Conservation (phyloP, 352 stramenopile genomes). For the Globisporangium radiosum region DNA sequence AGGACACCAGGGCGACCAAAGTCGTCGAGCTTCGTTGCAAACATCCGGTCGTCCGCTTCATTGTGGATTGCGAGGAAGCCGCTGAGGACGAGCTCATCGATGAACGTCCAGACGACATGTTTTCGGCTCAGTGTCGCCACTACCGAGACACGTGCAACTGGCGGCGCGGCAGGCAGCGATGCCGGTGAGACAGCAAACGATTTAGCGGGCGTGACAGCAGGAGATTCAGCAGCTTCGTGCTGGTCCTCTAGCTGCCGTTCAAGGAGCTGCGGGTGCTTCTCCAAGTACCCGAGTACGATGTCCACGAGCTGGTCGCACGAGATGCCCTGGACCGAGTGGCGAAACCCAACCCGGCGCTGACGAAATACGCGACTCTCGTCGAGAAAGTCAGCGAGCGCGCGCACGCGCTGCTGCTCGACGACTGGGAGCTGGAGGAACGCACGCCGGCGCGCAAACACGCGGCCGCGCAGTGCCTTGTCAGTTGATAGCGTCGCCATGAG, state of each 20-base stretch:
- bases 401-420: conserved; percentile 2
- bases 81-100: conserved; percentile 7
- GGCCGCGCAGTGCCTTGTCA: background rate
- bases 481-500: background rate
- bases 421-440: conserved; percentile 2
- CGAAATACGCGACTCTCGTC: conserved; percentile 2
- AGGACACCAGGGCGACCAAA: conserved; percentile 1
- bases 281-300: conserved; percentile 3
- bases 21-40: conserved; percentile 3
- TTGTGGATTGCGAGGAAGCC: conserved; percentile 5
- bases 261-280: conserved; percentile 5
- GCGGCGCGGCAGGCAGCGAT: background rate
- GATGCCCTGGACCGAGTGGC: background rate
- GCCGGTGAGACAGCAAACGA: background rate
- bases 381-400: conserved; percentile 6
- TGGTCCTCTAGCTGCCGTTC: background rate
- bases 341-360: background rate
- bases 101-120: conserved; percentile 1
- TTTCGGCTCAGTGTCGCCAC: background rate
- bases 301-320: conserved; percentile 5
- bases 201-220: background rate
- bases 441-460: conserved; percentile 5
- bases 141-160: background rate
- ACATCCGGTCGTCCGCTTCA: background rate
- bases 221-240: background rate